Evolutionary conservation across 495 filamentous ascomycete genomes (phyloP), one percentile per base, ranked within the genome.

Genomic region (Xylaria sp.): DNA sequence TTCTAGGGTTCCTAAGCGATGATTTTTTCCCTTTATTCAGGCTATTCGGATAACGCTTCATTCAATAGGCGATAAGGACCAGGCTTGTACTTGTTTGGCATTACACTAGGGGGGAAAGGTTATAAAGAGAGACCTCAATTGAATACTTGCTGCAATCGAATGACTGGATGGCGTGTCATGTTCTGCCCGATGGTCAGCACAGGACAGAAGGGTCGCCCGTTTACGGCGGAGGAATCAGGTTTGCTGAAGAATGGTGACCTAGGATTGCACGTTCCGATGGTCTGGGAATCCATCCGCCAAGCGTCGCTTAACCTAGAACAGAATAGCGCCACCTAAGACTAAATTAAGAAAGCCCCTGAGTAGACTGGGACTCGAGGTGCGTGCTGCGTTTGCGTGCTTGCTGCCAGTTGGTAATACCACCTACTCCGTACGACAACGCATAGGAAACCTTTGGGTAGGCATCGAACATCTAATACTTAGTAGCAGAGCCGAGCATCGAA

Each of bases 291-390:
- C 17, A 35, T 17, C n/a, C 37, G 57, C 57, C 57, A 59, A 59
- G 57, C 17, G 15, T 9, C 1, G 1, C 31, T 59, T 59, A 37
- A 1, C 57, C 33, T 12, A 14, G 57, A 19, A 31, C 26, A 31
- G 52, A 7, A 26, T 55, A 55, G 50, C 24, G 3, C 26, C 7
- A 53, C 3, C 2, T 7, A 17, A 29, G 24, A 15, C 52, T 31
- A 55, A 55, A 55, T 55, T 55, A 33, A 31, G 29, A 33, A 55
- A 31, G 52, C 29, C 52, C 52, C 46, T 50, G 46, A 50, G 24
- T 6, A 48, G 44, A 48, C 44, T 48, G n/a, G 44, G 5, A 41
- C 9, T 8, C 35, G 35, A 37, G 35, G 4, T 48, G 2, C 19
- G 3, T n/a, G 6, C 41, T 44, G 41, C 7, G 5, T 14, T 11